Percentiles rank a stretch among this genome's conserved stretches.
These are phyloP conservation scores for Chaetomiaceae sp. DNA, from an alignment of 2,329 filamentous ascomycete genomes.

Conservation along the genomic window DNA sequence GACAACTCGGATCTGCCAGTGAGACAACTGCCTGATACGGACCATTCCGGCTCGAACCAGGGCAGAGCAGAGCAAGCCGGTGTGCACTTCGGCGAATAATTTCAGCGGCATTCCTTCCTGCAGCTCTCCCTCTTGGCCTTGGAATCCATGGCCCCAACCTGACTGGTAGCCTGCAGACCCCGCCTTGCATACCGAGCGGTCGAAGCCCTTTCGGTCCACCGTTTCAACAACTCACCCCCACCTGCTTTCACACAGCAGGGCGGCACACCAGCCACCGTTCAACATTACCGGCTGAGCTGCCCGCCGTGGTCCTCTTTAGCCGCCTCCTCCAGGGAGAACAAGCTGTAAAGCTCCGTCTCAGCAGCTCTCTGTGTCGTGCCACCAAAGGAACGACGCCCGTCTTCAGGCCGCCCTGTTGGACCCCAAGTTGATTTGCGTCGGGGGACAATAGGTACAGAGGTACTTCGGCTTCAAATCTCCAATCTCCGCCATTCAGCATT, in stretches of 20 bases:
- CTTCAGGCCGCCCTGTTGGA: neutral
- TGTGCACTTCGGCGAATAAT: conserved; percentile 3
- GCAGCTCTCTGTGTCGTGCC: neutral
- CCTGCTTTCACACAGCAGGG: conserved; percentile 8
- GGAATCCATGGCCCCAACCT: conserved; percentile 5
- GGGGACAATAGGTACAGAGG: neutral
- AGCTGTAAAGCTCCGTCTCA: neutral
- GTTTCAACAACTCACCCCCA: neutral
- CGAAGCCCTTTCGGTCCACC: conserved; percentile 1
- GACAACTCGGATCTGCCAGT: neutral
- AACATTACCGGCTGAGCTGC: neutral
- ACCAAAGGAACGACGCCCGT: neutral
- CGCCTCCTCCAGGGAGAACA: conserved; percentile 9
- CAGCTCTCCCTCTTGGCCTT: neutral
- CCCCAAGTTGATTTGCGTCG: neutral
- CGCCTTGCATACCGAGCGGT: neutral
- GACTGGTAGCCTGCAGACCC: neutral
- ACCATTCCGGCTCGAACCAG: conserved; percentile 1
- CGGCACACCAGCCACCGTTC: conserved; percentile 8
- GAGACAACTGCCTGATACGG: conserved; percentile 13
- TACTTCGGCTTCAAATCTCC: neutral
- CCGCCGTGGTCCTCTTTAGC: conserved; percentile 10
- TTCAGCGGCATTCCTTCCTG: conserved; percentile 2
- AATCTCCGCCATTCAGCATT: conserved; percentile 13
- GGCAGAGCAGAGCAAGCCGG: too few species aligned